These are phyloP conservation scores for Suillus lakei DNA, from an alignment of 768 basidiomycete genomes.

Conservation along the genomic window DNA sequence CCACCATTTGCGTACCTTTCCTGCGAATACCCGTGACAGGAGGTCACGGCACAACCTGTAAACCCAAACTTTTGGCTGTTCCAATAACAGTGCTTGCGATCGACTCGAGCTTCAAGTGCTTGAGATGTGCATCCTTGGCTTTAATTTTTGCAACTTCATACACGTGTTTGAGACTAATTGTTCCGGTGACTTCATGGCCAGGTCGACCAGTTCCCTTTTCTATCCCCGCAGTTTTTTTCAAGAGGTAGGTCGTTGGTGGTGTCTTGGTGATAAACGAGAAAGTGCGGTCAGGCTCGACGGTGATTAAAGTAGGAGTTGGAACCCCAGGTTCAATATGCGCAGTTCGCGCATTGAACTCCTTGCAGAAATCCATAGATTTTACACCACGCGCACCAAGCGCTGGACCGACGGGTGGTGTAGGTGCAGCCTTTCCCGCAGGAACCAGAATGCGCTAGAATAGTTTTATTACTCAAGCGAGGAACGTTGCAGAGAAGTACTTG, in stretches of 20 bases:
- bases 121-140: conserved; percentile 86
- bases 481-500: conserved; percentile 43
- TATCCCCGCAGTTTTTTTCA: conserved; percentile 89
- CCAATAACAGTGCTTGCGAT: conserved; percentile 90
- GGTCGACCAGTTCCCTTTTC: conserved; percentile 89
- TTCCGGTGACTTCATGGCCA: conserved; percentile 77
- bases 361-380: conserved; percentile 99
- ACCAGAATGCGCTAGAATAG: conserved; percentile 75
- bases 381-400: conserved; percentile 98
- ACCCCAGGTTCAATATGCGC: conserved; percentile 84
- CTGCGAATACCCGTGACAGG: conserved; percentile 16
- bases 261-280: conserved; percentile 94
- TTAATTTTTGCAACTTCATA: conserved; percentile 99
- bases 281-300: conserved; percentile 91
- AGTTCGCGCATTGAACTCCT: conserved; percentile 98
- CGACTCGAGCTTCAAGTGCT: conserved; percentile 83
- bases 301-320: conserved; percentile 91
- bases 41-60: conserved; percentile 85
- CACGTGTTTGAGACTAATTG: conserved; percentile 93
- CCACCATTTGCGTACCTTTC: conserved; percentile 28
- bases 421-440: conserved; percentile 93
- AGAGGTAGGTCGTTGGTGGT: conserved; percentile 86
- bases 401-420: conserved; percentile 95
- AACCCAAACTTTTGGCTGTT: conserved; percentile 85
- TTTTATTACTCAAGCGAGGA: conserved; percentile 16